phyloP scores from a whole-genome alignment of 805 yeast species.

The Barnettozyma vustinii region DNA sequence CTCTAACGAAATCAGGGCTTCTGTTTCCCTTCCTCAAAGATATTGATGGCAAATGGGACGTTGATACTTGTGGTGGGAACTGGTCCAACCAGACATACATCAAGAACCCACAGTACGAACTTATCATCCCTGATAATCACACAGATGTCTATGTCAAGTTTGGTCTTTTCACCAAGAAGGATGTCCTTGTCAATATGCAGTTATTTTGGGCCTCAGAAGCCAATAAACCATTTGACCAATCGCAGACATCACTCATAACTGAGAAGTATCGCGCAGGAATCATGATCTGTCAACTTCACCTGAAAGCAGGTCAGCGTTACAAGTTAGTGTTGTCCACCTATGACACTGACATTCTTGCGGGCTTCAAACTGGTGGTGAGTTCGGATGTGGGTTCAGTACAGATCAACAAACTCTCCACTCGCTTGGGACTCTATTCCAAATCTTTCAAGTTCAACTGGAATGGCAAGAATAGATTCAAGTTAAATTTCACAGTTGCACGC shows the following conservation, averaged over 20 bases:
- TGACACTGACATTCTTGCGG: conserved; percentile 26
- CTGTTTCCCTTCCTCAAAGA: conserved; percentile 19
- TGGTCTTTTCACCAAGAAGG: conserved; percentile 21
- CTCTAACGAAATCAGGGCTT: conserved; percentile 30
- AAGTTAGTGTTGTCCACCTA: conserved; percentile 43
- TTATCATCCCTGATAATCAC: conserved; percentile 25
- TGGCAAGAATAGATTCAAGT: conserved; percentile 33
- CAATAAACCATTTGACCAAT: conserved; percentile 26
- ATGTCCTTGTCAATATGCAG: conserved; percentile 36
- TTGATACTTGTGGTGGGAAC: conserved; percentile 46
- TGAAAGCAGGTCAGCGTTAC: conserved; percentile 34
- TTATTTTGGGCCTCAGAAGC: conserved; percentile 35
- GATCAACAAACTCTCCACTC: conserved; percentile 19
- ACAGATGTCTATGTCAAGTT: conserved; percentile 19
- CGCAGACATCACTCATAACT: conserved; percentile 28
- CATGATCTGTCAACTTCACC: conserved; percentile 18
- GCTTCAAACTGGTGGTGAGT: conserved; percentile 31
- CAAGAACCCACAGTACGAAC: conserved; percentile 50
- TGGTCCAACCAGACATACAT: conserved; percentile 42
- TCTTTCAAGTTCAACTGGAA: conserved; percentile 33
- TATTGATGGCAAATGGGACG: conserved; percentile 40
- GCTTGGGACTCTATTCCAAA: conserved; percentile 33
- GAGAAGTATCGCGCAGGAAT: conserved; percentile 31
- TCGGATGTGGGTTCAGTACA: conserved; percentile 13
- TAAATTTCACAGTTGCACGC: conserved; percentile 22